A percentile compares a stretch with the other conserved stretches of the same genome.
These are phyloP conservation scores for Umbelopsis vinacea DNA, from an alignment of 192 early-diverging fungal species.

Conservation along the genomic window DNA sequence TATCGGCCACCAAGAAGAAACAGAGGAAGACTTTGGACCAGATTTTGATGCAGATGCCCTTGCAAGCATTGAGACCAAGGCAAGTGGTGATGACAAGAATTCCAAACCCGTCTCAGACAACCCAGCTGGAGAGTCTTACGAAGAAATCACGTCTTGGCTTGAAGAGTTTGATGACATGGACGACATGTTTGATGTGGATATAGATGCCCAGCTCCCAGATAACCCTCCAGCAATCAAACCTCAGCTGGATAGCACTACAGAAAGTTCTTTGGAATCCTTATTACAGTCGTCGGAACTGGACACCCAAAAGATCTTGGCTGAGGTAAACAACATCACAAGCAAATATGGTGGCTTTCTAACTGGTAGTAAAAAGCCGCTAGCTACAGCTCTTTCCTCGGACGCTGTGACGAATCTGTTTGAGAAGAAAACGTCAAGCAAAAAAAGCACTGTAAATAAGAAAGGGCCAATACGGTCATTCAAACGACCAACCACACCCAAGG, in stretches of 20 bases:
- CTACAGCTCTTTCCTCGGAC: not conserved
- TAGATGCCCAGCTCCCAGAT: not conserved
- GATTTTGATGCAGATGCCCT: not conserved
- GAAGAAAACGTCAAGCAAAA: not conserved
- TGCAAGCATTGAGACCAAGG: not conserved
- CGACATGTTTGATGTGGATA: constrained; percentile 9
- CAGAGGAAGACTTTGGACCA: constrained; percentile 17
- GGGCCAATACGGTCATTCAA: not conserved
- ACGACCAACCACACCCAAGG: not conserved
- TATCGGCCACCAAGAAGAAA: not conserved
- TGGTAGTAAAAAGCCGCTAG: constrained; percentile 7
- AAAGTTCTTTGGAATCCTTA: not conserved
- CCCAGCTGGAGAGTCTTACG: not conserved
- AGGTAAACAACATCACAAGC: constrained; percentile 2
- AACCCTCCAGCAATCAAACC: not conserved
- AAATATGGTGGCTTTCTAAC: constrained; percentile 11
- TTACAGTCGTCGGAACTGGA: constrained; percentile 5
- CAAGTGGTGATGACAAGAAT: not conserved
- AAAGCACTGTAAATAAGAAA: constrained; percentile 5
- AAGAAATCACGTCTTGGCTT: constrained; percentile 11
- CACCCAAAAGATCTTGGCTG: constrained; percentile 9
- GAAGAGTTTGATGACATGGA: constrained; percentile 3
- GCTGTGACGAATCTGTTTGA: constrained; percentile 5
- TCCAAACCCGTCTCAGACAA: not conserved
- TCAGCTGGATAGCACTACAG: not conserved